Base-by-base conservation (phyloP, 1,139 yeast species). In the Candida frijolesensis region DNA sequence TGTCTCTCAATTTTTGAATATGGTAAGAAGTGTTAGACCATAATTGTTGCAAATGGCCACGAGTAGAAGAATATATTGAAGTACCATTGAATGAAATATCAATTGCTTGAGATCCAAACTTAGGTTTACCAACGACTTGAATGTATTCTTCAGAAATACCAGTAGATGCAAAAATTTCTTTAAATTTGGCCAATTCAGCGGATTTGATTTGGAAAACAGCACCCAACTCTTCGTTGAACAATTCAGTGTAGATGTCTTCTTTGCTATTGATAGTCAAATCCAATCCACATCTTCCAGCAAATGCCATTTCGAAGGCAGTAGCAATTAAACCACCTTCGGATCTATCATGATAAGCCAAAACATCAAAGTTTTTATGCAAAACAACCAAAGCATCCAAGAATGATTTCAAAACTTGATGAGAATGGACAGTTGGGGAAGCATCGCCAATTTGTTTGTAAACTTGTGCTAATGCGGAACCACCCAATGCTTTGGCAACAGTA, bases 301-400 rank as follows among this genome's bases (percentile, higher is more conserved):
- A 95, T 1, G 97, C 96, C 99, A 95, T 94, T 74, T 95, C 99
- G 41, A 87, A 73, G 45, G 89, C 74, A 9, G 99, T 86, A 46
- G 89, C 85, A 54, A 92, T 74, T 61, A 92, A 77, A 64, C 99
- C 99, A 79, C 99, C 99, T 69, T 95, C 99, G 19, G 97, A 89
- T 65, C 95, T 81, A 70, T 95, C 99, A 65, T 95, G 99, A 73
- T 95, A 95, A 9, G 98, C 90, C 62, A 86, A 77, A 16, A 95
- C 95, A 51, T 81, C 79, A 47, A 83, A 76, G 44, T 74, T 65
- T 61, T 80, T 78, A 67, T 95, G 99, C 61, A 95, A 78, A 18
- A 75, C 80, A 54, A 87, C 78, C 56, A 90, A 72, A 10, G 96
- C 76, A 53, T 80, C 75, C 64, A 94, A 78, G 72, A 91, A 88